Evolutionary conservation across 768 basidiomycete species (phyloP).

Genomic region (Termitomyces sp.): DNA sequence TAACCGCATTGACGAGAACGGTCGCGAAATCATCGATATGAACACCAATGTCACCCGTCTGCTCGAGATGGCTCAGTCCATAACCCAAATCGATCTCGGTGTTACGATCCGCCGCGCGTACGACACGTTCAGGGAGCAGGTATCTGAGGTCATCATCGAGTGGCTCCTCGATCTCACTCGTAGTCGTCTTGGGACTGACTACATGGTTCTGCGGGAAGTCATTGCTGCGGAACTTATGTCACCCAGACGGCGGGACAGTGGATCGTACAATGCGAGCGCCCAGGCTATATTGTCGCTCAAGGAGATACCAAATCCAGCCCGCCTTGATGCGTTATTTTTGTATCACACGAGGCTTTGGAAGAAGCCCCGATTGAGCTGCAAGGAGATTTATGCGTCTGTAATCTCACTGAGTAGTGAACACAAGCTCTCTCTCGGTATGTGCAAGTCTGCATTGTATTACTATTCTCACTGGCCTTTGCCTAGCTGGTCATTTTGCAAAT

Average conservation of each 20-base stretch:
- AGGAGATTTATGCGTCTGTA: constrained; percentile 79
- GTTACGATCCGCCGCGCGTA: constrained; percentile 86
- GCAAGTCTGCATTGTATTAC: background rate
- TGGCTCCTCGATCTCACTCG: constrained; percentile 83
- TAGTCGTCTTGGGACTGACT: constrained; percentile 65
- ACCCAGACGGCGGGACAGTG: constrained; percentile 53
- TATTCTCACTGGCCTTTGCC: background rate
- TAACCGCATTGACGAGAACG: constrained; percentile 69
- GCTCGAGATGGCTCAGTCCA: constrained; percentile 74
- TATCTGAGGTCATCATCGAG: constrained; percentile 80
- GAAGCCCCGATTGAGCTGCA: constrained; percentile 73
- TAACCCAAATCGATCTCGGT: constrained; percentile 87
- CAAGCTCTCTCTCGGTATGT: constrained; percentile 77
- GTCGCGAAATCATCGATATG: constrained; percentile 83
- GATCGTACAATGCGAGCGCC: constrained; percentile 40
- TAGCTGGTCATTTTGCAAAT: constrained; percentile 81
- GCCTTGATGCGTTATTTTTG: constrained; percentile 74
- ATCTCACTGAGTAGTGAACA: constrained; percentile 70
- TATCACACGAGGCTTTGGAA: constrained; percentile 89
- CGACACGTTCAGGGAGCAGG: constrained; percentile 87
- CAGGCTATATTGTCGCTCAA: constrained; percentile 36
- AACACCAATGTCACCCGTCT: constrained; percentile 51
- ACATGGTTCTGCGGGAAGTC: constrained; percentile 66
- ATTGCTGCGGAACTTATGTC: constrained; percentile 69
- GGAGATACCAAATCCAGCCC: constrained; percentile 50